phyloP scores from a whole-genome alignment of 768 basidiomycete species.

The Kwoniella shandongensis region DNA sequence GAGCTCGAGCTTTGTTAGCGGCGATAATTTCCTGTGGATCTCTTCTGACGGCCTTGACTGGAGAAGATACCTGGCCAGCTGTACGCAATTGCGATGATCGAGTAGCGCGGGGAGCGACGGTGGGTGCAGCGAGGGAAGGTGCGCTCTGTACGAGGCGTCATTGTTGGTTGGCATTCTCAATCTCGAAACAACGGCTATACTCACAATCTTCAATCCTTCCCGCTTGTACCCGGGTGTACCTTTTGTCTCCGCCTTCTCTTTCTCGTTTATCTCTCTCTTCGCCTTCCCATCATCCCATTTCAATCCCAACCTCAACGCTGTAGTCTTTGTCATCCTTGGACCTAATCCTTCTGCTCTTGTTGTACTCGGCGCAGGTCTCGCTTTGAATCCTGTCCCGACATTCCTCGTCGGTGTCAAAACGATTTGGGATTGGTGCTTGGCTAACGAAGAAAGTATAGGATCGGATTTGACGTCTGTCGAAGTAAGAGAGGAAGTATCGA shows the following conservation, averaged over 20 bases:
- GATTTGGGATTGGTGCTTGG: constrained; percentile 21
- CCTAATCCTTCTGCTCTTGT: constrained; percentile 18
- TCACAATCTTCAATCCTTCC: constrained; percentile 28
- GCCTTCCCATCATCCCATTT: constrained; percentile 29
- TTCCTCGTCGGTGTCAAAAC: neutral
- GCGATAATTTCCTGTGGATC: neutral
- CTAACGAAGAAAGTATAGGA: constrained; percentile 34
- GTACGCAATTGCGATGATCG: constrained; percentile 33
- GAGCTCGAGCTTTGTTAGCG: constrained; percentile 5
- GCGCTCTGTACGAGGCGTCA: constrained; percentile 20
- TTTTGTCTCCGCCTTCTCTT: constrained; percentile 2
- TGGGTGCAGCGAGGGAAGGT: constrained; percentile 28
- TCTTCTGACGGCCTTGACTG: neutral
- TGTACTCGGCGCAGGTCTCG: constrained; percentile 24
- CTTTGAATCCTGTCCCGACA: constrained; percentile 32
- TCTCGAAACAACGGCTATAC: constrained; percentile 1
- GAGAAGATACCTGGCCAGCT: constrained; percentile 3
- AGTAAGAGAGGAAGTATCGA: constrained; percentile 14
- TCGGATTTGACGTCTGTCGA: constrained; percentile 26
- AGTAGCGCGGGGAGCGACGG: constrained; percentile 25
- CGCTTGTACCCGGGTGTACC: constrained; percentile 33
- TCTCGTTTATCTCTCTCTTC: constrained; percentile 4
- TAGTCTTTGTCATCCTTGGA: constrained; percentile 39
- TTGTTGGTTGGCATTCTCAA: neutral
- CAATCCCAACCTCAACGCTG: constrained; percentile 31